These are phyloP conservation scores for Quillaja saponaria DNA, from an alignment of 306 rosid genomes.

Conservation along the genomic window DNA sequence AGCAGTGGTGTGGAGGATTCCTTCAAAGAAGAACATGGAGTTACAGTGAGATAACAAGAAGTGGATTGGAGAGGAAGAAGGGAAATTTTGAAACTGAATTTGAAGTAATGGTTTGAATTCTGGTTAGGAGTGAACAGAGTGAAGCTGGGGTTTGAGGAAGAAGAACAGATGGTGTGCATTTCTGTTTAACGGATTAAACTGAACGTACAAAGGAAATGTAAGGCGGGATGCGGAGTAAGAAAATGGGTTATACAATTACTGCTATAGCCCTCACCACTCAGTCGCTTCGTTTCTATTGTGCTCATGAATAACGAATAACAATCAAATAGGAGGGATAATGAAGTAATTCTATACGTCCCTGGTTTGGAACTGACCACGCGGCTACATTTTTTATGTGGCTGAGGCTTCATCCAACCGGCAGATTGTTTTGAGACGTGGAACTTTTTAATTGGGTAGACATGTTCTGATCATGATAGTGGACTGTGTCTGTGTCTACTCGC, in stretches of 20 bases:
- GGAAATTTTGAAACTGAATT: slow-evolving; percentile 49
- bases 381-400: slow-evolving; percentile 35
- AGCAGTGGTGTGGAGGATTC: slow-evolving; percentile 52
- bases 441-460: slow-evolving; percentile 19
- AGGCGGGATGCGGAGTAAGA: slow-evolving; percentile 45
- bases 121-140: slow-evolving; percentile 59
- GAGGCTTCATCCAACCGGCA: slow-evolving; percentile 31
- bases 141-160: slow-evolving; percentile 53
- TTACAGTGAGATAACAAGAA: slow-evolving; percentile 29
- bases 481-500: too few species aligned
- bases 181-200: slow-evolving; percentile 46
- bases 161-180: slow-evolving; percentile 54
- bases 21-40: slow-evolving; percentile 50
- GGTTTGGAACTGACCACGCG: slow-evolving; percentile 37
- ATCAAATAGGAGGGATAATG: slow-evolving; percentile 13
- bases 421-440: slow-evolving; percentile 40
- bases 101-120: slow-evolving; percentile 41
- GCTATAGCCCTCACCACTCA: slow-evolving; percentile 45
- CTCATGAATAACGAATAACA: too few species aligned
- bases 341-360: slow-evolving; percentile 11
- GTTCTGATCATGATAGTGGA: slow-evolving; percentile 3
- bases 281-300: too few species aligned
- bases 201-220: slow-evolving; percentile 34
- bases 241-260: slow-evolving; percentile 19
- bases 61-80: slow-evolving; percentile 45